Evolutionary conservation across 2,329 filamentous ascomycete genomes (phyloP).

Genomic region (Coleophoma eucalyptorum): DNA sequence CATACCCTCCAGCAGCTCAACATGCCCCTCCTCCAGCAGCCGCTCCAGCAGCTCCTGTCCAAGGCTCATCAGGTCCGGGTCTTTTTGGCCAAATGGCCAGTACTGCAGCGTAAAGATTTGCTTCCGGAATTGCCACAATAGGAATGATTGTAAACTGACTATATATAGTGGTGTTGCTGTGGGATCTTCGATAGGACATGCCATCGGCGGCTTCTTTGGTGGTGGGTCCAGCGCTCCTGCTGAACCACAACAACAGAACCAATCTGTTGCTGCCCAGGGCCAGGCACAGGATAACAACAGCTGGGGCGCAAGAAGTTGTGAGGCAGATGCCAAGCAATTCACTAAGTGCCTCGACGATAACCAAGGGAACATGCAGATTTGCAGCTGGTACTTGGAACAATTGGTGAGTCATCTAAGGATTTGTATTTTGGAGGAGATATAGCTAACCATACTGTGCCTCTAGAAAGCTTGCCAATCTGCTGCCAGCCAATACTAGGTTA

Average conservation of each 20-base stretch:
- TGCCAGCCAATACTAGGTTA: conserved; percentile 62
- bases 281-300: conserved; percentile 47
- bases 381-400: conserved; percentile 97
- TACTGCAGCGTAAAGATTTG: conserved; percentile 84
- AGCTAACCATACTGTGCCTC: conserved; percentile 23
- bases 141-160: conserved; percentile 15
- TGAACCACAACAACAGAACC: conserved; percentile 42
- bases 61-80: conserved; percentile 63
- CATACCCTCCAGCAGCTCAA: conserved; percentile 44
- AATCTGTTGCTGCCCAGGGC: conserved; percentile 47
- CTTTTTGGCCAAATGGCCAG: conserved; percentile 96
- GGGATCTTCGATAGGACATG: conserved; percentile 92
- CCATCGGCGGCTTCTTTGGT: conserved; percentile 82
- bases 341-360: conserved; percentile 97
- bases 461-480: conserved; percentile 80
- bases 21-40: conserved; percentile 43
- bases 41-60: conserved; percentile 38
- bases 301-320: conserved; percentile 65
- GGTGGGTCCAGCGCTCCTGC: conserved; percentile 61
- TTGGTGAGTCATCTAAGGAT: conserved; percentile 40
- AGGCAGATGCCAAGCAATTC: conserved; percentile 77
- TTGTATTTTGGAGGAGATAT: conserved; percentile 1
- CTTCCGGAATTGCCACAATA: too few relatives aligned
- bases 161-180: conserved; percentile 82
- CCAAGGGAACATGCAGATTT: conserved; percentile 89